A percentile compares a stretch with the other conserved stretches of the same genome.
Conservation (phyloP, 2,329 filamentous ascomycete genomes). For the Aschersonia sp. region DNA sequence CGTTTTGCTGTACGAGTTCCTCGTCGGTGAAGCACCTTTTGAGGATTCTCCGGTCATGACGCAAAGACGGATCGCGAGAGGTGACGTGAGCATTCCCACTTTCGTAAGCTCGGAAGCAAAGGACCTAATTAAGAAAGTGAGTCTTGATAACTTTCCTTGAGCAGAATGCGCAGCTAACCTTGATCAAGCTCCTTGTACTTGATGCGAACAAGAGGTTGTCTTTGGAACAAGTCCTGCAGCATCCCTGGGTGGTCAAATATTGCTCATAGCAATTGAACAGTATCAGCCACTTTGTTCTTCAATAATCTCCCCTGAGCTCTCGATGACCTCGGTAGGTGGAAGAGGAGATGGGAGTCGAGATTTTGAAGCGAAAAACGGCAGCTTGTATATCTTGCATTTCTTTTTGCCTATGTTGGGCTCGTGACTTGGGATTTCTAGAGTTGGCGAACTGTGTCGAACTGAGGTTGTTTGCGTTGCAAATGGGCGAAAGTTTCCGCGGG, state of each 20-base stretch:
- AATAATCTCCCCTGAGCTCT: constrained; percentile 1
- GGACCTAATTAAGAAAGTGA: constrained; percentile 7
- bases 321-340: constrained; percentile 1
- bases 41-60: constrained; percentile 10
- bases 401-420: background rate
- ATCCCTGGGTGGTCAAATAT: background rate
- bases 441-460: background rate
- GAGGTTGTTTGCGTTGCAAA: background rate
- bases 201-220: background rate
- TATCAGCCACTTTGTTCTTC: background rate
- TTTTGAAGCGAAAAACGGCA: constrained; percentile 2
- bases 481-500: background rate
- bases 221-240: background rate
- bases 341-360: constrained; percentile 2
- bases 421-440: background rate
- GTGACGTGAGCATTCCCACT: constrained; percentile 10
- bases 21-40: constrained; percentile 11
- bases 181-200: background rate
- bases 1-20: constrained; percentile 12
- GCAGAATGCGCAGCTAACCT: background rate
- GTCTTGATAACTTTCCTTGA: background rate
- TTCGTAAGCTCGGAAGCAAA: constrained; percentile 7
- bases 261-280: background rate
- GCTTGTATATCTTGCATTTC: background rate
- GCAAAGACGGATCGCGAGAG: constrained; percentile 7